Evolutionary conservation across 208 protist species (phyloP), one percentile per base, ranked within the genome.

Genomic region (Perkinsela sp.): DNA sequence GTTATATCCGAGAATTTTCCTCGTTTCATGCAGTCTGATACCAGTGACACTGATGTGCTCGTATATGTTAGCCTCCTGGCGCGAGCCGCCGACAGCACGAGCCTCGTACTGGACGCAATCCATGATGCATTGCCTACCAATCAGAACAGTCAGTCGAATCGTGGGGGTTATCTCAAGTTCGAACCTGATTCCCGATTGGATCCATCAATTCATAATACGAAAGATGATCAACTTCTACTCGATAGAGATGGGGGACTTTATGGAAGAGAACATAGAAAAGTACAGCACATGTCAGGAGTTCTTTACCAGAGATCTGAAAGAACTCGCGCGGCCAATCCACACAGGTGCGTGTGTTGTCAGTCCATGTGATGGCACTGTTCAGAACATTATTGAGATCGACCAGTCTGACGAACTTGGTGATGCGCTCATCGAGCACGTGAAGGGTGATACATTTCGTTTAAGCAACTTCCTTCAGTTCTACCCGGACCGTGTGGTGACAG

Each of bases 401-500:
- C 6, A 22, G 6, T 6, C 6, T 57, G 40, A 57, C 22, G 22
- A n/a, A n/a, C 13, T n/a, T 22, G 40, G 40, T n/a, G 68, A 69
- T 32, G 68, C n/a, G 1, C 31, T 69, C 16, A 13, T 69, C 28
- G n/a, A 65, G 28, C 6, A 69, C 28, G 68, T 69, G 2, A 69
- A 69, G n/a, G 68, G 68, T 32, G 30, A 69, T 32, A 69, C 28
- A n/a, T 69, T 66, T 32, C 30, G 30, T n/a, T 65, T 69, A 13
- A 28, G 22, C 13, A n/a, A 31, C 28, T 32, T 69, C 29, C 15
- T 69, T n/a, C 68, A 69, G 13, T 57, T 6, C 40, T 6, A n/a
- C 13, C 40, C 40, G 22, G 40, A 22, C 13, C 22, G 40, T 57
- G 40, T 57, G 40, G 40, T n/a, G 22, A 22, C 6, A 6, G 40